Conservation (phyloP, 257 asterid genomes). For the Lycium ferocissimum region DNA sequence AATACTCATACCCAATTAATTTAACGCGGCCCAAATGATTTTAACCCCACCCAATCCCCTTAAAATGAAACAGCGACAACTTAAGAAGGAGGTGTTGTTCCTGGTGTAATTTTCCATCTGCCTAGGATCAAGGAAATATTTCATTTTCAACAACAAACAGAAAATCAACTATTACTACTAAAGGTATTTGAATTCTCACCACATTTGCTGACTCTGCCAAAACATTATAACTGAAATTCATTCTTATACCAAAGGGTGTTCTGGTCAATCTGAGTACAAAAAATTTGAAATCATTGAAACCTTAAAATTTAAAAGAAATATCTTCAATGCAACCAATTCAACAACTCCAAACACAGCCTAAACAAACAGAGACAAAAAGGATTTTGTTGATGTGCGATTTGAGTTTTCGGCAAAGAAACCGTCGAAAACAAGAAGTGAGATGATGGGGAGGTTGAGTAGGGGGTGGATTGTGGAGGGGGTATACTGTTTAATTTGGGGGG, state of each 20-base stretch:
- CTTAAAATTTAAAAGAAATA: background rate
- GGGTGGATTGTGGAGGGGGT: slow-evolving; percentile 36
- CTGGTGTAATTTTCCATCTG: no score
- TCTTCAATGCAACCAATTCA: slow-evolving; percentile 27
- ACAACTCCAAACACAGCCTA: background rate
- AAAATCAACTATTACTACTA: no score
- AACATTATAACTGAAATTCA: background rate
- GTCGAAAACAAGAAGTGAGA: background rate
- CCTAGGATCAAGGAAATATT: no score
- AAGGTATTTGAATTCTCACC: no score
- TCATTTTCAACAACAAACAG: no score
- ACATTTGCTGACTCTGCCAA: no score
- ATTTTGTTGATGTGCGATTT: background rate
- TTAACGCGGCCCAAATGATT: no score
- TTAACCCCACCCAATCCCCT: no score
- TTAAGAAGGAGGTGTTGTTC: no score
- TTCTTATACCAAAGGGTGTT: background rate
- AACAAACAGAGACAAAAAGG: slow-evolving; percentile 1
- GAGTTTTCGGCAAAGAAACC: background rate
- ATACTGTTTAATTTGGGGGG: no score
- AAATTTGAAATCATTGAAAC: slow-evolving; percentile 15
- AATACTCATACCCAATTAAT: no score
- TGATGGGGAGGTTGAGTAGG: slow-evolving; percentile 73
- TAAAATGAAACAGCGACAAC: no score
- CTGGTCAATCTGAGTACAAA: background rate